A percentile compares a stretch with the other conserved stretches of the same genome.
These are phyloP conservation scores for Entomortierella beljakovae DNA, from an alignment of 192 early-diverging fungal genomes.

Conservation along the genomic window DNA sequence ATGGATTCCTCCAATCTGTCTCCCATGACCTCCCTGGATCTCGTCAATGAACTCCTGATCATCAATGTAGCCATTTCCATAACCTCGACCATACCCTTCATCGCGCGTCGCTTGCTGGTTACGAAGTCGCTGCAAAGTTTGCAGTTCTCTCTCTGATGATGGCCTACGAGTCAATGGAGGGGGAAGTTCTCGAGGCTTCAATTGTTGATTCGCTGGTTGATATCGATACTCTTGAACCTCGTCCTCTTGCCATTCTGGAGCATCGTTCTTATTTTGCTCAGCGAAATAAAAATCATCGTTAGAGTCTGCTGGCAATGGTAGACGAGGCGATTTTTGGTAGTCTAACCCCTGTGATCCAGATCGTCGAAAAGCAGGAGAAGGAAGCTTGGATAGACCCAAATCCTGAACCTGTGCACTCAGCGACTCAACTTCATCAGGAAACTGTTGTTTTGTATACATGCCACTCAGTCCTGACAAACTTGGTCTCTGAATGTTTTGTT, in stretches of 20 bases:
- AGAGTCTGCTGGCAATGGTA: constrained; percentile 12
- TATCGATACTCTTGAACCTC: background rate
- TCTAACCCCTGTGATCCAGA: constrained; percentile 11
- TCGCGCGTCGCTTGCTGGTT: constrained; percentile 32
- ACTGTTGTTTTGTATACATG: constrained; percentile 8
- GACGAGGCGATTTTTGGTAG: background rate
- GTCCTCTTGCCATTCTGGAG: constrained; percentile 27
- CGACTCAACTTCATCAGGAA: constrained; percentile 6
- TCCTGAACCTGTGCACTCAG: background rate
- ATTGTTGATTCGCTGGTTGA: background rate
- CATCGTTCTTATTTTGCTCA: constrained; percentile 5
- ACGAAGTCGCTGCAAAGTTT: constrained; percentile 18
- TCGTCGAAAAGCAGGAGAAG: background rate
- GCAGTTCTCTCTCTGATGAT: constrained; percentile 22
- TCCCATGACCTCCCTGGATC: background rate
- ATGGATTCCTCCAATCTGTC: background rate
- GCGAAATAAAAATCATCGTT: constrained; percentile 10
- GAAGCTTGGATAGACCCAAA: constrained; percentile 6
- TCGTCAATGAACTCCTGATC: constrained; percentile 5
- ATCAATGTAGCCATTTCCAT: constrained; percentile 16
- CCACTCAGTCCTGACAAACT: constrained; percentile 21
- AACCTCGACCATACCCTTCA: constrained; percentile 23
- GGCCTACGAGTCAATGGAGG: background rate
- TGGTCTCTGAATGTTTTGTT: constrained; percentile 3
- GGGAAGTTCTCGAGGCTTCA: background rate